Percentiles rank a stretch among this genome's conserved stretches.
Evolutionary conservation across 768 basidiomycete genomes (phyloP).

Genomic region (Phallus indusiatus): DNA sequence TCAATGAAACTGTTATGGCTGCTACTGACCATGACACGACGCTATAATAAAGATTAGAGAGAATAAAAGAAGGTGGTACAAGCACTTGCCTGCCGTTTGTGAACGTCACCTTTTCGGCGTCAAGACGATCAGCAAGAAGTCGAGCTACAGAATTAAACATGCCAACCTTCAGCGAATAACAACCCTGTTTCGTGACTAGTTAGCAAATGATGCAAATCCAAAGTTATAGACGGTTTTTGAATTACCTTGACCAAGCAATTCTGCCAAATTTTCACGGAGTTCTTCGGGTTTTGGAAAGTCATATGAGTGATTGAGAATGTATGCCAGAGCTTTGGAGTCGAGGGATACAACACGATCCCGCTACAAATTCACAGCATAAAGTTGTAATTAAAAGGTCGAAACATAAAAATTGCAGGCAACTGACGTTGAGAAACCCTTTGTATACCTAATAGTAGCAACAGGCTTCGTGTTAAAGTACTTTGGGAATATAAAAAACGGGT

Average conservation of each 20-base stretch:
- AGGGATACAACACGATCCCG: slow-evolving; percentile 38
- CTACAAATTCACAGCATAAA: slow-evolving; percentile 14
- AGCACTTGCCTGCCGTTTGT: slow-evolving; percentile 29
- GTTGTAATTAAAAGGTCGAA: neutral
- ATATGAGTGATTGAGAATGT: slow-evolving; percentile 49
- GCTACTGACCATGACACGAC: slow-evolving; percentile 22
- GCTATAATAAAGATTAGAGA: slow-evolving; percentile 6
- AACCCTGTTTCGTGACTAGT: slow-evolving; percentile 29
- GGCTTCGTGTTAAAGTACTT: neutral
- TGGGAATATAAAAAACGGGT: neutral
- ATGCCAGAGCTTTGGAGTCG: slow-evolving; percentile 54
- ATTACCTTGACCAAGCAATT: slow-evolving; percentile 28
- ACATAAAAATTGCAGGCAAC: neutral
- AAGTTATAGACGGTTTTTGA: neutral
- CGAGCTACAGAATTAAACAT: neutral
- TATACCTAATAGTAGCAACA: neutral
- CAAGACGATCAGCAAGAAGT: neutral
- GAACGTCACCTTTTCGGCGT: slow-evolving; percentile 20
- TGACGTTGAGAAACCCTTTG: neutral
- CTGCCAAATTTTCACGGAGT: slow-evolving; percentile 27
- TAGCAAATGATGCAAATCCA: neutral
- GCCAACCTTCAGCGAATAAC: slow-evolving; percentile 31
- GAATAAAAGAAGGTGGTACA: neutral
- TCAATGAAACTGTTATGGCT: too few species aligned
- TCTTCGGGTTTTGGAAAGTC: slow-evolving; percentile 48